phyloP scores from a whole-genome alignment of 306 rosid species.

The Corylus americana region DNA sequence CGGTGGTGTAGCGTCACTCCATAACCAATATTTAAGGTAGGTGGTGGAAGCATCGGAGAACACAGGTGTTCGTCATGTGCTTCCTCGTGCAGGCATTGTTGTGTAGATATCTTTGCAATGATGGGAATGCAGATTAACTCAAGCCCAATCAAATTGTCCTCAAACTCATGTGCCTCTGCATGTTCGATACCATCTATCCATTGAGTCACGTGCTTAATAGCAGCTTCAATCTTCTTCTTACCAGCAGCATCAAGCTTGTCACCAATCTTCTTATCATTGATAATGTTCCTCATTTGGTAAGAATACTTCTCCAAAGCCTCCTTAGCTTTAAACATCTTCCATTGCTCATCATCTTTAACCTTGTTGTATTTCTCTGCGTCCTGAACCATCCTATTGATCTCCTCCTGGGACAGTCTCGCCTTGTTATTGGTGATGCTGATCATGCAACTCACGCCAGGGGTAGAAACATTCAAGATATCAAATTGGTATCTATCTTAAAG shows the following conservation, averaged over 20 bases:
- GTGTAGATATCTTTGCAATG: slow-evolving; percentile 51
- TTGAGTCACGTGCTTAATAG: slow-evolving; percentile 8
- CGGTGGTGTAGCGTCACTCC: slow-evolving; percentile 23
- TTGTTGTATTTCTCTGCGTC: slow-evolving; percentile 67
- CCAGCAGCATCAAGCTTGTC: neutral
- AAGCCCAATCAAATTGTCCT: slow-evolving; percentile 62
- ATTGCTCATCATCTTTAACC: slow-evolving; percentile 28
- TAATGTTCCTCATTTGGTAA: slow-evolving; percentile 18
- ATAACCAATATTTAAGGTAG: slow-evolving; percentile 16
- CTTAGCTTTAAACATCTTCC: slow-evolving; percentile 19
- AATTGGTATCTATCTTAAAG: slow-evolving; percentile 60
- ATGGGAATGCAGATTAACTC: slow-evolving; percentile 64
- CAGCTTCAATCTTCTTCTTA: slow-evolving; percentile 22
- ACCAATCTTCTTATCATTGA: slow-evolving; percentile 21
- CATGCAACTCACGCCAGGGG: slow-evolving; percentile 53
- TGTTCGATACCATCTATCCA: slow-evolving; percentile 24
- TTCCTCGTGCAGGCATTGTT: slow-evolving; percentile 22
- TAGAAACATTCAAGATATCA: slow-evolving; percentile 65
- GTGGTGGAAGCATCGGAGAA: neutral
- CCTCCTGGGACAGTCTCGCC: slow-evolving; percentile 58
- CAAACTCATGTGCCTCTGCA: slow-evolving; percentile 14
- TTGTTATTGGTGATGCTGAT: slow-evolving; percentile 62
- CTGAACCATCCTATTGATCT: slow-evolving; percentile 60
- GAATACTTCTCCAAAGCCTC: slow-evolving; percentile 21
- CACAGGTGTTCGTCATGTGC: no score